A percentile compares a stretch with the other conserved stretches of the same genome.
Evolutionary conservation across 2,329 filamentous ascomycete species (phyloP).

Genomic region (Aspergillus hortae): DNA sequence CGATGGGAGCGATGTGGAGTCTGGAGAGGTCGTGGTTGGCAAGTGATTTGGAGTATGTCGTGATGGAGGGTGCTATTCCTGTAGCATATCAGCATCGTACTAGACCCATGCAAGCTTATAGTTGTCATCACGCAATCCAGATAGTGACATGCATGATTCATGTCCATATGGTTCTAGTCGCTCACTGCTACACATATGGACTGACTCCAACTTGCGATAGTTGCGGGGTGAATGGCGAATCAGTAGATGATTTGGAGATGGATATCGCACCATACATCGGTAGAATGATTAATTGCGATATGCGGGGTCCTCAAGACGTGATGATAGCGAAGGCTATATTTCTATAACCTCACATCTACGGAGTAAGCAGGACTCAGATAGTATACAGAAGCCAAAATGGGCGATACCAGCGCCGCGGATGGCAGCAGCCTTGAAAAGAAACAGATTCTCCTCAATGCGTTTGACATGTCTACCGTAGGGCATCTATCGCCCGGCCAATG

Average conservation of each 20-base stretch:
- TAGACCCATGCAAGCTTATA: background rate
- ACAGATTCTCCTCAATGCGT: slow-evolving; percentile 61
- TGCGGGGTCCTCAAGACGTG: slow-evolving; percentile 8
- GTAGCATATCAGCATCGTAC: background rate
- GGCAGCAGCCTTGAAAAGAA: slow-evolving; percentile 24
- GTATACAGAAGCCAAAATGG: slow-evolving; percentile 15
- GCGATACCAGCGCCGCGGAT: slow-evolving; percentile 8
- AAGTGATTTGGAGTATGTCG: background rate
- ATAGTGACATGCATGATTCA: slow-evolving; percentile 1
- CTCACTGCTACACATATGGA: background rate
- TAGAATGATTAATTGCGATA: slow-evolving; percentile 12
- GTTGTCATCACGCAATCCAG: slow-evolving; percentile 9
- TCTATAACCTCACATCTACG: background rate
- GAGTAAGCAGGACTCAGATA: background rate
- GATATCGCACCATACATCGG: slow-evolving; percentile 3
- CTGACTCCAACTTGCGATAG: slow-evolving; percentile 11
- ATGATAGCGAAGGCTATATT: background rate
- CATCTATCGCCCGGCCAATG: slow-evolving; percentile 65
- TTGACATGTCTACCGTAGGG: slow-evolving; percentile 63
- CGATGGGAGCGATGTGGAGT: background rate
- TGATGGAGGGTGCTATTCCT: background rate
- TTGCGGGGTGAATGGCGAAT: slow-evolving; percentile 22
- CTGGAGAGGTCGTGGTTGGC: background rate
- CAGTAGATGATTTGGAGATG: background rate
- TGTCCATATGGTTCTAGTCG: background rate